Conservation (phyloP, 257 asterid species). For the Cordia subcordata region DNA sequence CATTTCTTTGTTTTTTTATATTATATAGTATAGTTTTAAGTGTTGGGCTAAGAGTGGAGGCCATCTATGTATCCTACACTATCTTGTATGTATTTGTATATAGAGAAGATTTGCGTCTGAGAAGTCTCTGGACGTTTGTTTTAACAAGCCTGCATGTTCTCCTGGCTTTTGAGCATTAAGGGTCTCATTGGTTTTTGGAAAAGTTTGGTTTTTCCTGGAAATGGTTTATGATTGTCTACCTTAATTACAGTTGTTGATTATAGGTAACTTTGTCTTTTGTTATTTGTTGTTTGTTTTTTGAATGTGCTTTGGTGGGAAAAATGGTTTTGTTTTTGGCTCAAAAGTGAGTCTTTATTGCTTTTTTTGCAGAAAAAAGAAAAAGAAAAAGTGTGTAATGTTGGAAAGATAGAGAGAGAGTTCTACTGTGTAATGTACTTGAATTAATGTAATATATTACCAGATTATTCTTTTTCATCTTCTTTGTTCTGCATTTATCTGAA, state of each 20-base stretch:
- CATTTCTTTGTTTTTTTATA: conserved; percentile 39
- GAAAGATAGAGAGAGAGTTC: background rate
- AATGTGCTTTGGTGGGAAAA: conserved; percentile 4
- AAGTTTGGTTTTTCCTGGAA: conserved; percentile 20
- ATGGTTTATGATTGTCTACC: conserved; percentile 28
- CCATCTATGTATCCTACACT: conserved; percentile 13
- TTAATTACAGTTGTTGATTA: conserved; percentile 19
- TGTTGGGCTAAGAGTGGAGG: conserved; percentile 30
- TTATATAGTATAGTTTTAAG: conserved; percentile 12
- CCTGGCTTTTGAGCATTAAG: conserved; percentile 3
- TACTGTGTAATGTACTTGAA: background rate
- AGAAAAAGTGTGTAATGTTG: background rate
- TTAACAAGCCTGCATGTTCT: conserved; percentile 13
- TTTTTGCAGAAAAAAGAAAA: background rate
- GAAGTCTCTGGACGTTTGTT: conserved; percentile 18
- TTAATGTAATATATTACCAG: no score
- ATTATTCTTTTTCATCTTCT: no score
- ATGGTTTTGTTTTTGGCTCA: conserved; percentile 21
- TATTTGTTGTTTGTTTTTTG: conserved; percentile 9
- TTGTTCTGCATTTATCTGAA: no score
- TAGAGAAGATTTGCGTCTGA: conserved; percentile 19
- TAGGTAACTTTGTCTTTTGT: conserved; percentile 22
- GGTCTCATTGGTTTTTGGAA: conserved; percentile 20
- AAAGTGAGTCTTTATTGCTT: conserved; percentile 26
- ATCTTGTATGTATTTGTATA: conserved; percentile 9